phyloP scores from a whole-genome alignment of 1,284 basidiomycete species.

The Wallemia mellicola region DNA sequence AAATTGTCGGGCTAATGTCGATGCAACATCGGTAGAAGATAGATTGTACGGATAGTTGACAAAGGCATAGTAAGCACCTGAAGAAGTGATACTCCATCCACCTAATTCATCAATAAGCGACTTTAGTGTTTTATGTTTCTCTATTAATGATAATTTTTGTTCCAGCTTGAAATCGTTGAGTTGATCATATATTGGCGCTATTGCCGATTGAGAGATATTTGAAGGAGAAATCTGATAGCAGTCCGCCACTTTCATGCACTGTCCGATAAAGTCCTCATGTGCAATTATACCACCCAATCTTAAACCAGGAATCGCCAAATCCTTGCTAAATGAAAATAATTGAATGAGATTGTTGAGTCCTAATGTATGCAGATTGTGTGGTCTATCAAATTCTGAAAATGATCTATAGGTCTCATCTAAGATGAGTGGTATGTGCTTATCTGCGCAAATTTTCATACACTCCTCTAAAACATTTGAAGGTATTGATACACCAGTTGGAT shows the following conservation, averaged over 20 bases:
- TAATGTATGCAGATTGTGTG: slow-evolving; percentile 24
- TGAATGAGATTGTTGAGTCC: slow-evolving; percentile 39
- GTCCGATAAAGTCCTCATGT: slow-evolving; percentile 24
- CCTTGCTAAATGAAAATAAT: slow-evolving; percentile 52
- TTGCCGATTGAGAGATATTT: slow-evolving; percentile 10
- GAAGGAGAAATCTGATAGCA: slow-evolving; percentile 25
- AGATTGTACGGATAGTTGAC: slow-evolving; percentile 33
- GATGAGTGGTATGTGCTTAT: slow-evolving; percentile 35
- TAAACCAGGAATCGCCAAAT: slow-evolving; percentile 58
- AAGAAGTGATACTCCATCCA: slow-evolving; percentile 31
- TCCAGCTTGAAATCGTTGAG: not conserved
- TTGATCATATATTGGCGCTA: not conserved
- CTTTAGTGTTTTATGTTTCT: not conserved
- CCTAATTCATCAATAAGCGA: slow-evolving; percentile 6
- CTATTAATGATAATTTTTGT: not conserved
- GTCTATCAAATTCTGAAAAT: slow-evolving; percentile 28
- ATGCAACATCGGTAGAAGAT: slow-evolving; percentile 1
- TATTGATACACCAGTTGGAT: slow-evolving; percentile 49
- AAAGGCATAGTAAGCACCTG: slow-evolving; percentile 45
- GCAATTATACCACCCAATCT: slow-evolving; percentile 48
- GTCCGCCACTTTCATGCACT: slow-evolving; percentile 36
- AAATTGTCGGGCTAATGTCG: slow-evolving; percentile 25
- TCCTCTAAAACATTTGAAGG: slow-evolving; percentile 26
- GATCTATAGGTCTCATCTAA: slow-evolving; percentile 74
- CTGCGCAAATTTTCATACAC: slow-evolving; percentile 31